Evolutionary conservation across 2,329 filamentous ascomycete species (phyloP), one percentile per base, ranked within the genome.

Genomic region (Fusarium algeriense): DNA sequence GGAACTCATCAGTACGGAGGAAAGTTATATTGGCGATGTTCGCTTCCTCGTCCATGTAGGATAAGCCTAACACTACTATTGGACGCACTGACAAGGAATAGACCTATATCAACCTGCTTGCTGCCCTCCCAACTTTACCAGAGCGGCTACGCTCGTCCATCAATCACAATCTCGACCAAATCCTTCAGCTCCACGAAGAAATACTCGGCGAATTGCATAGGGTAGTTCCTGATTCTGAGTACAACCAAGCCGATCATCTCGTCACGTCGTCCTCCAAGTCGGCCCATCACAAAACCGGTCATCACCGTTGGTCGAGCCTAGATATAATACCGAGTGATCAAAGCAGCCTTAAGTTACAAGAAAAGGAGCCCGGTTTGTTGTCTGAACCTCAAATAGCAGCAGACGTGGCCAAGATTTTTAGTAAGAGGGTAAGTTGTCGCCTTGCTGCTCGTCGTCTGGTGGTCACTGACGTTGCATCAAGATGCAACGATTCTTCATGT

Each of bases 1-100:
- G 77, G 96, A 98, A 81, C 84, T 98, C 54, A 89, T 98, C 67
- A 88, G 83, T 61, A 97, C 95, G 0, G 96, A 98, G 80, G 92
- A 96, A 78, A 90, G 91, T 76, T 98, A 98, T 78, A 91, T 98
- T 74, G 89, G 91, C 19, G 95, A 97, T 76, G 81, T 98, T 63
- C 93, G 93, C 75, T 94, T 96, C 71, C 84, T 98, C 64, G 92
- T 92, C 78, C 94, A 97, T 81, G 95, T 95, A 83, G 78, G 89
- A 76, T 43, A 11, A 26, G 9, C 32, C 15, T 37, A 17, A 5
- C 43, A 13, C 10, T 30, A 7, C 32, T n/a, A 14, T 20, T 32
- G 6, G 13, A 11, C 13, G 19, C 17, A 37, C 64, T 80, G 45
- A 79, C 69, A 79, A 15, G 3, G 17, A 11, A 12, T 8, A 94